A percentile compares a stretch with the other conserved stretches of the same genome.
phyloP scores from a whole-genome alignment of 192 early-diverging fungal genomes.

The Paraglomus brasilianum region DNA sequence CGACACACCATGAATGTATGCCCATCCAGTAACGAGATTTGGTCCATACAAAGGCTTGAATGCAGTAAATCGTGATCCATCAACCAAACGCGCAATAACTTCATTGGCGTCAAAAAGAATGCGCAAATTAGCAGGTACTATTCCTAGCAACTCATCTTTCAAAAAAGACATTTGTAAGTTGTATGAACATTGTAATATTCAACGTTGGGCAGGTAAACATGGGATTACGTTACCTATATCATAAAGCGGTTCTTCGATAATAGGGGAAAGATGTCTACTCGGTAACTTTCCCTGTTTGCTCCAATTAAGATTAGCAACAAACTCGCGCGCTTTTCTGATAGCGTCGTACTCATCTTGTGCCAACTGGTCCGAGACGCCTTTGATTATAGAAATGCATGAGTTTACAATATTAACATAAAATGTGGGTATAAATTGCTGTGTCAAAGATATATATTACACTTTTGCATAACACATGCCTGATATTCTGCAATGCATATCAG shows the following conservation, averaged over 20 bases:
- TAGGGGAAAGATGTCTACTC: constrained; percentile 41
- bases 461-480: constrained; percentile 37
- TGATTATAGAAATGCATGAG: background rate
- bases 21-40: constrained; percentile 65
- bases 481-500: constrained; percentile 67
- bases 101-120: constrained; percentile 64
- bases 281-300: constrained; percentile 51
- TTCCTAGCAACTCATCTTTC: constrained; percentile 60
- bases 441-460: no score
- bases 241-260: constrained; percentile 59
- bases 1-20: constrained; percentile 54
- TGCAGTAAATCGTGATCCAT: constrained; percentile 61
- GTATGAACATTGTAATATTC: background rate
- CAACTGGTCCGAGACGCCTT: constrained; percentile 57
- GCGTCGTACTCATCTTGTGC: constrained; percentile 62
- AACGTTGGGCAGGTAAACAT: background rate
- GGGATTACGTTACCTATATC: constrained; percentile 38
- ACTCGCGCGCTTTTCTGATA: constrained; percentile 64
- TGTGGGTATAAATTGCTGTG: background rate
- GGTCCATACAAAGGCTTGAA: constrained; percentile 68
- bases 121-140: constrained; percentile 65
- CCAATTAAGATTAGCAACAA: constrained; percentile 58
- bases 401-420: no score
- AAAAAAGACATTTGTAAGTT: background rate
- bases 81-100: constrained; percentile 64